Conservation (phyloP, 345 rosid genomes). For the Gossypium rotundifolium region DNA sequence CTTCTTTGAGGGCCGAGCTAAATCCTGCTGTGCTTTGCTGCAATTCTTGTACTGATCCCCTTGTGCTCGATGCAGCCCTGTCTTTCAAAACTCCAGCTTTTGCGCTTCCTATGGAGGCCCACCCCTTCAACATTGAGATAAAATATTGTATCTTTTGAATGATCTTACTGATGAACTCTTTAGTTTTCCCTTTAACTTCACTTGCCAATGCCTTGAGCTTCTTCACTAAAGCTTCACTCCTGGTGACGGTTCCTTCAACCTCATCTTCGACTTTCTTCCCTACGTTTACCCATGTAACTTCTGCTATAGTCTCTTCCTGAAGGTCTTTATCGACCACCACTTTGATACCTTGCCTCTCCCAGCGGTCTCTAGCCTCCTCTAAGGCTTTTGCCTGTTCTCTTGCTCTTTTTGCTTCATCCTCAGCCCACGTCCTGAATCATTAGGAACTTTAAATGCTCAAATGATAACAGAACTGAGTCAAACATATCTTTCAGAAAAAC, state of each 20-base stretch:
- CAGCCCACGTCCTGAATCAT: conserved; percentile 78
- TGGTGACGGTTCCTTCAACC: conserved; percentile 47
- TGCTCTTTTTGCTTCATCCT: conserved; percentile 55
- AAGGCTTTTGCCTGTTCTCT: conserved; percentile 38
- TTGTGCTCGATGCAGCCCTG: conserved; percentile 22
- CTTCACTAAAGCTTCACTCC: conserved; percentile 45
- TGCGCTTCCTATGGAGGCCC: conserved; percentile 25
- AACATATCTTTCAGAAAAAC: not conserved
- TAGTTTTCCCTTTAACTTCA: conserved; percentile 43
- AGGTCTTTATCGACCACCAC: conserved; percentile 77
- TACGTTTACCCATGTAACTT: conserved; percentile 54
- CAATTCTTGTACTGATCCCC: conserved; percentile 35
- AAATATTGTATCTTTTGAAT: conserved; percentile 39
- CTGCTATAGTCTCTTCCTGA: conserved; percentile 50
- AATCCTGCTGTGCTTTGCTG: conserved; percentile 50
- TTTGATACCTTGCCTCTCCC: conserved; percentile 82
- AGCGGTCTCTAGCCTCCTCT: conserved; percentile 80
- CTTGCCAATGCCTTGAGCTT: conserved; percentile 59
- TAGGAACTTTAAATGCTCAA: not conserved
- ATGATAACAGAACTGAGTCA: not conserved
- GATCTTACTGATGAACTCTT: conserved; percentile 42
- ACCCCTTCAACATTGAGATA: conserved; percentile 39
- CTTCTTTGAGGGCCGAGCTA: conserved; percentile 42
- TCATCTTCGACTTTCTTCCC: conserved; percentile 35
- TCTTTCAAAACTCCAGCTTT: conserved; percentile 29